Percentiles rank a stretch among this genome's conserved stretches.
Evolutionary conservation across 495 filamentous ascomycete species (phyloP).

Genomic region (Neurospora hispaniola): DNA sequence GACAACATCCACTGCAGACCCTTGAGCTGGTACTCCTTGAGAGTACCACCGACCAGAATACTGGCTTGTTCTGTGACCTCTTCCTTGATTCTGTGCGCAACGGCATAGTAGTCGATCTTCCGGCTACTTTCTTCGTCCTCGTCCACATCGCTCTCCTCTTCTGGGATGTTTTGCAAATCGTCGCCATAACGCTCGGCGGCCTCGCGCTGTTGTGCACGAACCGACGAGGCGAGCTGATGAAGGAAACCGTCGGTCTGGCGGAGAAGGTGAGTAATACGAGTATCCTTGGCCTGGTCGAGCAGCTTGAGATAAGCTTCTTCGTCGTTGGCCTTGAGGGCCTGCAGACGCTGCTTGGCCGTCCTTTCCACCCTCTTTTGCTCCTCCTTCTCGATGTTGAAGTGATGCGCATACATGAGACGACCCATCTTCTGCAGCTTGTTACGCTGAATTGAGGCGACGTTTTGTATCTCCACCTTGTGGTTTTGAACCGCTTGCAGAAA

Average conservation of each 20-base stretch:
- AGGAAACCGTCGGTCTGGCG: constrained; percentile 96
- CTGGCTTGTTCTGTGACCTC: constrained; percentile 69
- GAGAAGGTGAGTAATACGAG: constrained; percentile 92
- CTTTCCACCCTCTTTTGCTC: constrained; percentile 95
- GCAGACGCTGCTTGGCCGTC: constrained; percentile 97
- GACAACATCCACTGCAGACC: constrained; percentile 99
- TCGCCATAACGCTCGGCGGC: constrained; percentile 69
- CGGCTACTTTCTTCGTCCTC: constrained; percentile 60
- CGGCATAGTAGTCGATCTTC: constrained; percentile 96
- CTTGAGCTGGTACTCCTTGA: constrained; percentile 98
- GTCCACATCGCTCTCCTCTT: constrained; percentile 53
- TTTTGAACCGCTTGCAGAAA: constrained; percentile 60
- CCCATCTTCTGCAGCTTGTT: constrained; percentile 73
- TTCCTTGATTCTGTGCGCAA: constrained; percentile 92
- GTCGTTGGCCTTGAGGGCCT: constrained; percentile 96
- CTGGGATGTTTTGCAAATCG: constrained; percentile 40
- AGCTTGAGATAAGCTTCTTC: constrained; percentile 97
- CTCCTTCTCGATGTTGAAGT: constrained; percentile 96
- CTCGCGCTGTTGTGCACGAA: constrained; percentile 81
- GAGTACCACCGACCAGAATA: constrained; percentile 78
- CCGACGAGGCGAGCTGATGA: constrained; percentile 85
- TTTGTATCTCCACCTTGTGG: constrained; percentile 43
- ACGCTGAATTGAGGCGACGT: constrained; percentile 26
- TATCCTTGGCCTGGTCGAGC: constrained; percentile 96
- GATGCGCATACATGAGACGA: constrained; percentile 73